Conservation (phyloP, 2,329 filamentous ascomycete genomes). For the Incumbomyces delicatus region DNA sequence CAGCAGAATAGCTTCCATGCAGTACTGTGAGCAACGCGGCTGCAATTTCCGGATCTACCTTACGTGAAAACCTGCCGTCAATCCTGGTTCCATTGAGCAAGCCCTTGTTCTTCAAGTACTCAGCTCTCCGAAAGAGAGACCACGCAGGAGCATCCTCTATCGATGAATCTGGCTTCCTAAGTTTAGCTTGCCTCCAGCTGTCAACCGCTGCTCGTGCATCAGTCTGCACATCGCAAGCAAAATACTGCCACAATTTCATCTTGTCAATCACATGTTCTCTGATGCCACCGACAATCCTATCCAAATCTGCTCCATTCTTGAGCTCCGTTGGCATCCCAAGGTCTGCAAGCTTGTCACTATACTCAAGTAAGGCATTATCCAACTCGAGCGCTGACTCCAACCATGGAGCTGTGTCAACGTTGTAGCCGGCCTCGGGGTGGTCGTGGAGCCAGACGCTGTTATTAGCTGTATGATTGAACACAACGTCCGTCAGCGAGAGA, state of each 20-base stretch:
- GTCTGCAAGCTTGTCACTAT: conserved; percentile 50
- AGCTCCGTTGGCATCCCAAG: conserved; percentile 69
- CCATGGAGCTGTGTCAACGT: conserved; percentile 76
- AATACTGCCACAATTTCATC: conserved; percentile 87
- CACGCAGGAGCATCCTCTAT: conserved; percentile 44
- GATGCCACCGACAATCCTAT: conserved; percentile 72
- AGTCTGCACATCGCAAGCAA: conserved; percentile 67
- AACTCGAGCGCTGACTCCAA: conserved; percentile 59
- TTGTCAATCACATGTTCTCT: conserved; percentile 69
- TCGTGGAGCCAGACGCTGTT: conserved; percentile 91
- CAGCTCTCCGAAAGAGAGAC: conserved; percentile 48
- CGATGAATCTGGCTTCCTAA: conserved; percentile 44
- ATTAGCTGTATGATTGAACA: conserved; percentile 94
- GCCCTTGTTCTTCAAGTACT: conserved; percentile 56
- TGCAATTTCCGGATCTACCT: conserved; percentile 57
- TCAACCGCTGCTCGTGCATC: conserved; percentile 60
- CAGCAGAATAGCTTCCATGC: conserved; percentile 56
- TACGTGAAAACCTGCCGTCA: conserved; percentile 68
- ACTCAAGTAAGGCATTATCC: conserved; percentile 62
- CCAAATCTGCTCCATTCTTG: conserved; percentile 59
- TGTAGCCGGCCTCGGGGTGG: conserved; percentile 94
- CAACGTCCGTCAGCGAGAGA: conserved; percentile 85
- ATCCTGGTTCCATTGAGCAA: conserved; percentile 63
- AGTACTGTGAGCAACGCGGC: conserved; percentile 59
- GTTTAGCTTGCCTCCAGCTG: conserved; percentile 57